Conservation (phyloP, 257 asterid species). For the Solanum dulcamara region DNA sequence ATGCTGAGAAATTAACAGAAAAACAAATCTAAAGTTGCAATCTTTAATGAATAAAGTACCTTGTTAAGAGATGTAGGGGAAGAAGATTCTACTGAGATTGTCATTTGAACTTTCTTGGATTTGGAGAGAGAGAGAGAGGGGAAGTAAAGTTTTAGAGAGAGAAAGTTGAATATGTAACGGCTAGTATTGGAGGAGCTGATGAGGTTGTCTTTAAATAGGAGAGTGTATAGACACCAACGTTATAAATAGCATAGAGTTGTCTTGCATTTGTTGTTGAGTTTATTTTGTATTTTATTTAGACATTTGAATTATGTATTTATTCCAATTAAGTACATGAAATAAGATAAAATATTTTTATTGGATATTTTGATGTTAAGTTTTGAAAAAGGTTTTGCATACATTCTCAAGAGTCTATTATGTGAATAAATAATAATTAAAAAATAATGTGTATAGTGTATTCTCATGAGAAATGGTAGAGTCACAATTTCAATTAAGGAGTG, state of each 20-base stretch:
- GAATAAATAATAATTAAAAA: no score
- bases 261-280: background rate
- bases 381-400: no score
- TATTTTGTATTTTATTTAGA: no score
- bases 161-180: constrained; percentile 47
- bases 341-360: no score
- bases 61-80: constrained; percentile 45
- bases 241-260: constrained; percentile 5
- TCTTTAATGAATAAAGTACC: constrained; percentile 22
- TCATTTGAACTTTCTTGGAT: constrained; percentile 46
- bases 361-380: no score
- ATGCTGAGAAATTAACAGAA: background rate
- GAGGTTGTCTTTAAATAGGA: constrained; percentile 8
- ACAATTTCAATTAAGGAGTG: no score
- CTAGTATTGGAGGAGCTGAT: constrained; percentile 25
- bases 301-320: no score
- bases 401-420: no score
- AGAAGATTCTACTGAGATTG: constrained; percentile 53
- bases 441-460: no score
- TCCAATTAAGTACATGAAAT: no score
- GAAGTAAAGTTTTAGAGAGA: background rate
- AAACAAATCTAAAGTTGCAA: background rate
- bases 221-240: constrained; percentile 27
- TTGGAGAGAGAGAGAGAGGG: constrained; percentile 39
- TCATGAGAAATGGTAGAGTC: no score